Conservation (phyloP, 805 yeast species). For the Suhomyces tanzawaensis region DNA sequence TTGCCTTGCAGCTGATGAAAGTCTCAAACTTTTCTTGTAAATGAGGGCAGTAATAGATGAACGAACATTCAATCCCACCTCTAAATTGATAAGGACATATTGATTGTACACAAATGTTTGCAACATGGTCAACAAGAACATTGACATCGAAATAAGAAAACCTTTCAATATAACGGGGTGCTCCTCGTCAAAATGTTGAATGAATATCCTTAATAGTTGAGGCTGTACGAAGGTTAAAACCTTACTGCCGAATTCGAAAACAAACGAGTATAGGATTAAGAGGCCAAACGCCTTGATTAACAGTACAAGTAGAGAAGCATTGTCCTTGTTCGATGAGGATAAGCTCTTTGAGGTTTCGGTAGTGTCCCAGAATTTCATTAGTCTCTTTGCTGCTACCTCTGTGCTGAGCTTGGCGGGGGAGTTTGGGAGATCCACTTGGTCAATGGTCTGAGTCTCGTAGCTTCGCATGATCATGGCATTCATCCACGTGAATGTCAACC, state of each 20-base stretch:
- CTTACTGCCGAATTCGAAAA: constrained; percentile 22
- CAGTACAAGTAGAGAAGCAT: constrained; percentile 15
- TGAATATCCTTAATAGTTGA: constrained; percentile 67
- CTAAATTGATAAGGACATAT: constrained; percentile 53
- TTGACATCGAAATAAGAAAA: constrained; percentile 54
- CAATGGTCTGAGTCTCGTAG: constrained; percentile 35
- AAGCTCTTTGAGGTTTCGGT: constrained; percentile 5
- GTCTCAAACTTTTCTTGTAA: constrained; percentile 20
- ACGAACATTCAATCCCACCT: constrained; percentile 52
- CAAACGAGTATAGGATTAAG: constrained; percentile 19
- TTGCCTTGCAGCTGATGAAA: constrained; percentile 29
- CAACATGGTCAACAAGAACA: constrained; percentile 60
- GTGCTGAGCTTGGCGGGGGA: constrained; percentile 26
- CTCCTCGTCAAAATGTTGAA: constrained; percentile 56
- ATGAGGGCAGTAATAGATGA: constrained; percentile 22
- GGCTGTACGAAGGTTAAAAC: constrained; percentile 70
- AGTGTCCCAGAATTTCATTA: constrained; percentile 18
- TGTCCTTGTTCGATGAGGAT: constrained; percentile 1
- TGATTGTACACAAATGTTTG: constrained; percentile 68
- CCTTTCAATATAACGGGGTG: constrained; percentile 54
- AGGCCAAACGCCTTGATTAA: constrained; percentile 28
- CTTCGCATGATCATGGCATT: constrained; percentile 42
- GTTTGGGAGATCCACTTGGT: constrained; percentile 31
- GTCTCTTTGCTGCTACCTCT: constrained; percentile 12
- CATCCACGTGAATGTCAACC: constrained; percentile 48